These are phyloP conservation scores for Zasmidium cellare DNA, from an alignment of 2,329 filamentous ascomycete genomes.

Conservation along the genomic window DNA sequence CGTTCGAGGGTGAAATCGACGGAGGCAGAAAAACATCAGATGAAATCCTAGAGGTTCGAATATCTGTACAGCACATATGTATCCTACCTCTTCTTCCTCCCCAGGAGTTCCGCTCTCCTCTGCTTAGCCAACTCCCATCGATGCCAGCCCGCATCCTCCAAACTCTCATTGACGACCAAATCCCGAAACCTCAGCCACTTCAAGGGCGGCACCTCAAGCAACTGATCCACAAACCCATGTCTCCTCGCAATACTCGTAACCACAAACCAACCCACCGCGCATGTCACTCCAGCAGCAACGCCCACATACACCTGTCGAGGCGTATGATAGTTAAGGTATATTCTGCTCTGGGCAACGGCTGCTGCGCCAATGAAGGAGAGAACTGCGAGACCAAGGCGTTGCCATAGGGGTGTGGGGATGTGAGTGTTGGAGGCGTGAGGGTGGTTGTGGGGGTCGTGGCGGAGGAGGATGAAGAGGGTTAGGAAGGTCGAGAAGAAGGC, in stretches of 20 bases:
- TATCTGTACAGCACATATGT: too few species aligned
- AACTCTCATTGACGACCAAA: conserved; percentile 81
- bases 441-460: conserved; percentile 61
- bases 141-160: conserved; percentile 90
- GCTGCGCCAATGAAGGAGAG: conserved; percentile 42
- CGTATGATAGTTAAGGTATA: conserved; percentile 94
- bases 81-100: conserved; percentile 21
- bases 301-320: conserved; percentile 83
- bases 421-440: conserved; percentile 46
- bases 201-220: conserved; percentile 64
- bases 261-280: conserved; percentile 76
- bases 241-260: conserved; percentile 67
- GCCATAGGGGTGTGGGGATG: conserved; percentile 59
- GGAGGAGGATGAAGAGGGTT: conserved; percentile 77
- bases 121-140: conserved; percentile 69
- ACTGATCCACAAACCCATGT: conserved; percentile 71
- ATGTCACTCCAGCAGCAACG: conserved; percentile 66
- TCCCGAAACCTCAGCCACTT: conserved; percentile 75
- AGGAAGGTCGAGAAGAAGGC: conserved; percentile 87
- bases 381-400: conserved; percentile 58
- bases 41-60: too few species aligned
- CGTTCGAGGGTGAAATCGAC: too few species aligned
- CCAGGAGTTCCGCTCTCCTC: conserved; percentile 24
- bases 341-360: conserved; percentile 72
- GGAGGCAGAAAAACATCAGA: too few species aligned